Percentiles rank a stretch among this genome's conserved stretches.
These are phyloP conservation scores for Tolypocladium inflatum DNA, from an alignment of 2,329 filamentous ascomycete genomes.

Conservation along the genomic window DNA sequence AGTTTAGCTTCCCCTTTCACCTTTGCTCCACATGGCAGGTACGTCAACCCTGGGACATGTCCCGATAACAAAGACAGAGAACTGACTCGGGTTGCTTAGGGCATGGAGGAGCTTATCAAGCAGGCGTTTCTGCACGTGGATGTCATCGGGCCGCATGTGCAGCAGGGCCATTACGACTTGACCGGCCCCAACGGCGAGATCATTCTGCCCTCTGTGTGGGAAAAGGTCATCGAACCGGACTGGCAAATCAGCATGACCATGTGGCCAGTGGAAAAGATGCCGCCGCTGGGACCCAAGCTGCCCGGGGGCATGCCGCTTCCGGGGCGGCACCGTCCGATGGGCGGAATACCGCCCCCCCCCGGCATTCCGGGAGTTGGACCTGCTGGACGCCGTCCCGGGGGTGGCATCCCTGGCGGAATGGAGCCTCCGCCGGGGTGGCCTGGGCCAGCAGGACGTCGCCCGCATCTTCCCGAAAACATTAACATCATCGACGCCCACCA, in stretches of 20 bases:
- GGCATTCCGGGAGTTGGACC: background rate
- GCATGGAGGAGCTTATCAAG: conserved; percentile 79
- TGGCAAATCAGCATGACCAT: conserved; percentile 44
- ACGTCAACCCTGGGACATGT: conserved; percentile 24
- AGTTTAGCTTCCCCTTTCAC: conserved; percentile 86
- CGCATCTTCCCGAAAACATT: background rate
- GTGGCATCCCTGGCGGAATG: conserved; percentile 2
- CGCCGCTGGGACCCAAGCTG: conserved; percentile 14
- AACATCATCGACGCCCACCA: conserved; percentile 9
- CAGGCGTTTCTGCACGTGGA: conserved; percentile 77
- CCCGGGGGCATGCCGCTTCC: conserved; percentile 9
- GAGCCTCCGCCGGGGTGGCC: conserved; percentile 9
- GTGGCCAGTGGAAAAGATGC: conserved; percentile 45
- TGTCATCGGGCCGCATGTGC: conserved; percentile 64
- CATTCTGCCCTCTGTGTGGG: conserved; percentile 71
- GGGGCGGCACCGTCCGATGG: conserved; percentile 5
- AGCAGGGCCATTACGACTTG: conserved; percentile 71
- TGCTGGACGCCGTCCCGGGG: conserved; percentile 1
- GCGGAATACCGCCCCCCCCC: conserved; percentile 2
- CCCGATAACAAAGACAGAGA: background rate
- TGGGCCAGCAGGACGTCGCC: background rate
- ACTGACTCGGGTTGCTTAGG: conserved; percentile 34
- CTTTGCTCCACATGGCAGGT: conserved; percentile 78
- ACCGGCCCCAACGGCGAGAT: conserved; percentile 73
- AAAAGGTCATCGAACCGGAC: conserved; percentile 70